Evolutionary conservation across 2,329 filamentous ascomycete species (phyloP), one percentile per base, ranked within the genome.

Genomic region (Chaetomiaceae sp.): DNA sequence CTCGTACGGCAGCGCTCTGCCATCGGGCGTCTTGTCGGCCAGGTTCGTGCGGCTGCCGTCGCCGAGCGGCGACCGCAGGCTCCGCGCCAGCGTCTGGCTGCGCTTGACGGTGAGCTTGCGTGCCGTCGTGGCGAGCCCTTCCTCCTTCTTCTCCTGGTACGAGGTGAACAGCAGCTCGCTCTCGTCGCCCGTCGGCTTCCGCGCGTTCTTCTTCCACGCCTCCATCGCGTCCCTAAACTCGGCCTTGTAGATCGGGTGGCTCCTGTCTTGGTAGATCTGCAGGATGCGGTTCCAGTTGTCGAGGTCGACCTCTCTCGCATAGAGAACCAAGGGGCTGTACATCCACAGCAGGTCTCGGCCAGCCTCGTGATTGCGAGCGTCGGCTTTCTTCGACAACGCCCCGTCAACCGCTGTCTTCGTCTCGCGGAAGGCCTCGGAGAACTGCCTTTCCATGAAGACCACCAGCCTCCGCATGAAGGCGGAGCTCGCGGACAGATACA

Each of bases 51-150:
- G 68, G 61, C 69, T 62, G 43, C 51, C 79, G 38, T 88, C 84
- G 24, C 79, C 76, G 47, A 83, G 72, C 10, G 83, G 81, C 38
- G 81, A 81, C 29, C 86, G 79, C 41, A 91, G 71, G 38, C 76
- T 81, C 58, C 85, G 83, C 18, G 86, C 87, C 47, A 93, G 69
- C 3, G 88, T 96, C 65, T 95, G 90, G 54, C 88, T 93, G 61
- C 90, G 80, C 72, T 95, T 95, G 43, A 97, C 90, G 0, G 91
- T 97, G 51, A 97, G 69, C 66, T 95, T 95, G 52, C 89, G 79
- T 9, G 90, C 90, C 7, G 87, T 84, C 33, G 79, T 81, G 17
- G 86, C 78, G 48, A 86, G 78, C 29, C 76, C 70, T 33, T 79
- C 81, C 58, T 94, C 86, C 42, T 87, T 83, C 60, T 96, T 89